Evolutionary conservation across 176 grass and related monocot species (phyloP).

Genomic region (Eragrostis curvula): DNA sequence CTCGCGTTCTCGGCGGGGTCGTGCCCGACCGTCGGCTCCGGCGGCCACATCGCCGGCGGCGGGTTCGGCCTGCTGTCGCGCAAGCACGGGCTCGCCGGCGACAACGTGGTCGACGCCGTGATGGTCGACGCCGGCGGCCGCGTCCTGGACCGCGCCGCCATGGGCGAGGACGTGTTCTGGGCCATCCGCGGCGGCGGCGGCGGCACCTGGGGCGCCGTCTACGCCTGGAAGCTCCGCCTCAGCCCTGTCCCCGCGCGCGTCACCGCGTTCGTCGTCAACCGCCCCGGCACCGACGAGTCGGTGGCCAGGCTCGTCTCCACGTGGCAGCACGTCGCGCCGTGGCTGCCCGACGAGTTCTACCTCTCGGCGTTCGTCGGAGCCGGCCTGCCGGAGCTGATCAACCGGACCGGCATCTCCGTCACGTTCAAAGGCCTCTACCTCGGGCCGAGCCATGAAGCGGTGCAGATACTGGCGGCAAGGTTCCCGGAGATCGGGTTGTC

Average conservation of each 20-base stretch:
- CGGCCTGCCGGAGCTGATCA: slow-evolving; percentile 25
- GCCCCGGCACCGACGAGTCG: slow-evolving; percentile 17
- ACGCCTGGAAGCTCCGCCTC: slow-evolving; percentile 62
- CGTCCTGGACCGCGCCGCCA: slow-evolving; percentile 46
- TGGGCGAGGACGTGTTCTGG: slow-evolving; percentile 89
- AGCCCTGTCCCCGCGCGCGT: slow-evolving; percentile 55
- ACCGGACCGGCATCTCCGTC: slow-evolving; percentile 49
- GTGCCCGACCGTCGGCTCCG: slow-evolving; percentile 73
- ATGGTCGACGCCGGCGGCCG: slow-evolving; percentile 50
- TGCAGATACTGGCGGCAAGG: slow-evolving; percentile 15
- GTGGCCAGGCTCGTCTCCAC: slow-evolving; percentile 50
- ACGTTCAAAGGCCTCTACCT: slow-evolving; percentile 82
- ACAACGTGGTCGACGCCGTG: slow-evolving; percentile 73
- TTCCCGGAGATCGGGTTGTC: slow-evolving; percentile 52
- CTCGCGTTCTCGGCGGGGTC: slow-evolving; percentile 73
- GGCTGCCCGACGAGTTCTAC: slow-evolving; percentile 83
- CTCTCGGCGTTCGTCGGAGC: slow-evolving; percentile 75
- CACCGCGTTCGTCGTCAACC: slow-evolving; percentile 61
- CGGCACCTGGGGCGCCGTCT: slow-evolving; percentile 69
- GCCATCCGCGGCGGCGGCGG: slow-evolving; percentile 84
- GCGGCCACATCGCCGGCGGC: slow-evolving; percentile 75
- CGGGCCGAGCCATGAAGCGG: slow-evolving; percentile 35
- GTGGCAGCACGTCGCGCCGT: slow-evolving; percentile 69
- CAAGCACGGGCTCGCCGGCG: slow-evolving; percentile 65
- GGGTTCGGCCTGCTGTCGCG: slow-evolving; percentile 83